Evolutionary conservation across 169 alveolate genomes (phyloP).

Genomic region (Plasmodium relictum): DNA sequence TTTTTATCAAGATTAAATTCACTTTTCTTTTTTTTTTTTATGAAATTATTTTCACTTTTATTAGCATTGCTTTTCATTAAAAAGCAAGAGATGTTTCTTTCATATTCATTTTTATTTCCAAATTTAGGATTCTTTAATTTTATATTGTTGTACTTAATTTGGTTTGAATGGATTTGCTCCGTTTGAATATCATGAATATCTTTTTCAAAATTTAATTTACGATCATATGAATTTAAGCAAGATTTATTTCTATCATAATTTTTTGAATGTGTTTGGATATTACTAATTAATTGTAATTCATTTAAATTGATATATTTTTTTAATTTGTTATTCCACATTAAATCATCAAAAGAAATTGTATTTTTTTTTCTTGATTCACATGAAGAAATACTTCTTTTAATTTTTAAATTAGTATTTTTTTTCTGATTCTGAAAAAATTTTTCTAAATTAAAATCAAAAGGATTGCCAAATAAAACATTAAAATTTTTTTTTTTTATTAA

Average conservation of each 20-base stretch:
- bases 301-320: constrained; percentile 35
- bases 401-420: not conserved
- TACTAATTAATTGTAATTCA: not conserved
- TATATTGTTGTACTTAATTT: too few relatives aligned
- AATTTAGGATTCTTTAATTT: too few relatives aligned
- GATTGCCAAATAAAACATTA: constrained; percentile 31
- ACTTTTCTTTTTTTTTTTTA: not conserved
- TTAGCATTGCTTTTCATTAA: too few relatives aligned
- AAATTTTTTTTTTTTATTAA: constrained; percentile 13
- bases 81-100: too few relatives aligned
- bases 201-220: too few relatives aligned
- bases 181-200: too few relatives aligned
- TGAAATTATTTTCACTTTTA: too few relatives aligned
- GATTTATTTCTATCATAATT: not conserved
- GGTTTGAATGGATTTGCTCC: too few relatives aligned
- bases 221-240: not conserved
- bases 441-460: constrained; percentile 42
- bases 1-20: not conserved
- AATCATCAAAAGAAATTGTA: constrained; percentile 48
- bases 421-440: not conserved
- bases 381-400: not conserved
- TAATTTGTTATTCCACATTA: constrained; percentile 36
- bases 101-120: too few relatives aligned
- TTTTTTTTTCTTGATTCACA: constrained; percentile 9
- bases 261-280: not conserved